phyloP scores from a whole-genome alignment of 2,329 filamentous ascomycete genomes.

The Alternaria solani region DNA sequence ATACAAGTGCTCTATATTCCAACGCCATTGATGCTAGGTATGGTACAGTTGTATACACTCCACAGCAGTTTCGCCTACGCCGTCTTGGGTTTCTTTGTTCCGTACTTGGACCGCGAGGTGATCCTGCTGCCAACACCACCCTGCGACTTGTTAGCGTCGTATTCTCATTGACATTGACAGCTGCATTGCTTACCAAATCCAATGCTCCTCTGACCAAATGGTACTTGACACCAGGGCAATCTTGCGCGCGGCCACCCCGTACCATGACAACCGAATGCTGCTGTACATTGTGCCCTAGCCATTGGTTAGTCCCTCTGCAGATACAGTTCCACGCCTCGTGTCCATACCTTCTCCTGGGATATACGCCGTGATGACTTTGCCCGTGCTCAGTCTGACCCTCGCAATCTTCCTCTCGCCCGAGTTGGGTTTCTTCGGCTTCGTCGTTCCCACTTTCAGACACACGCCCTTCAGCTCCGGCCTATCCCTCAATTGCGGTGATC shows the following conservation, averaged over 20 bases:
- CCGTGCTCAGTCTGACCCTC: constrained; percentile 85
- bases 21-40: constrained; percentile 41
- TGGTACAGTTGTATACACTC: constrained; percentile 35
- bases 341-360: constrained; percentile 85
- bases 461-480: constrained; percentile 93
- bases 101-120: constrained; percentile 92
- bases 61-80: constrained; percentile 23
- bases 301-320: constrained; percentile 14
- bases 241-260: constrained; percentile 89
- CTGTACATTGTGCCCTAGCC: constrained; percentile 88
- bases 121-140: constrained; percentile 87
- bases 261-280: constrained; percentile 98
- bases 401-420: constrained; percentile 97
- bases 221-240: constrained; percentile 98
- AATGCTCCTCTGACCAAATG: constrained; percentile 89
- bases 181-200: constrained; percentile 76
- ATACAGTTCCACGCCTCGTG: constrained; percentile 6
- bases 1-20: constrained; percentile 1
- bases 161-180: background rate
- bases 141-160: constrained; percentile 59
- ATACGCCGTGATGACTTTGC: constrained; percentile 88
- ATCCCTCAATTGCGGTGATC: constrained; percentile 81
- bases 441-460: constrained; percentile 91
- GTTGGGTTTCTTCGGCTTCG: constrained; percentile 98
- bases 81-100: constrained; percentile 95